These are phyloP conservation scores for Dendrocalamus latiflorus DNA, from an alignment of 202 grass and related monocot species.

Conservation along the genomic window DNA sequence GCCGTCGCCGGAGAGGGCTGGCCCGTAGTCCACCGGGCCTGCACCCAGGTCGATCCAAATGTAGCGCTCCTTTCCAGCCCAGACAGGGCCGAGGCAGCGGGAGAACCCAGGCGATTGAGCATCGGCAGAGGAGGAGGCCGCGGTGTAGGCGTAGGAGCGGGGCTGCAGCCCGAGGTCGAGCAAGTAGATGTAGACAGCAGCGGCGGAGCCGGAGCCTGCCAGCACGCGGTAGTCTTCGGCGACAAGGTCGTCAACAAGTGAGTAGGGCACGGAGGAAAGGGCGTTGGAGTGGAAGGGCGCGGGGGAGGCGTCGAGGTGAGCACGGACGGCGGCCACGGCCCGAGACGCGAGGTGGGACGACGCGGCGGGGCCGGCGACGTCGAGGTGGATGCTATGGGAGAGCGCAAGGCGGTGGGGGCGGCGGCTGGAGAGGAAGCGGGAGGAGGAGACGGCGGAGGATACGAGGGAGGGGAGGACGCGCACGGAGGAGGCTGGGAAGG, in stretches of 20 bases:
- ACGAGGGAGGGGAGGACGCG: conserved; percentile 47
- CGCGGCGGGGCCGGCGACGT: conserved; percentile 34
- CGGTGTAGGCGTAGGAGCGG: conserved; percentile 67
- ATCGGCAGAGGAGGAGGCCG: conserved; percentile 32
- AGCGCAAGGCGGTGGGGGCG: conserved; percentile 49
- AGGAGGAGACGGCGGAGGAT: conserved; percentile 53
- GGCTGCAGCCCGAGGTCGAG: conserved; percentile 64
- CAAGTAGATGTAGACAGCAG: conserved; percentile 80
- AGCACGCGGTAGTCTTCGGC: conserved; percentile 54
- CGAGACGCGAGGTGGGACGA: conserved; percentile 35
- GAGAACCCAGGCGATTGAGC: conserved; percentile 55
- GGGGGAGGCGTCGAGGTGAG: conserved; percentile 46
- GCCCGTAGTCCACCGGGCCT: conserved; percentile 81
- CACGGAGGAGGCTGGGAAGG: conserved; percentile 51
- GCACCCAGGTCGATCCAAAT: conserved; percentile 87
- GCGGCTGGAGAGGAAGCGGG: conserved; percentile 56
- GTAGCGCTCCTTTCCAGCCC: conserved; percentile 85
- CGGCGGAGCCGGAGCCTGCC: conserved; percentile 31
- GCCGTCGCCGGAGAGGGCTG: conserved; percentile 80
- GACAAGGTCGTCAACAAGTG: conserved; percentile 56
- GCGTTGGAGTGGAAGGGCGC: conserved; percentile 55
- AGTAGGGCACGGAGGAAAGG: conserved; percentile 70
- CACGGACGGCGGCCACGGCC: conserved; percentile 49
- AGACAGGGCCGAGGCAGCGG: conserved; percentile 67
- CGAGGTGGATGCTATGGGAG: conserved; percentile 55